phyloP scores from a whole-genome alignment of 495 filamentous ascomycete species.

The Amniculicola lignicola region DNA sequence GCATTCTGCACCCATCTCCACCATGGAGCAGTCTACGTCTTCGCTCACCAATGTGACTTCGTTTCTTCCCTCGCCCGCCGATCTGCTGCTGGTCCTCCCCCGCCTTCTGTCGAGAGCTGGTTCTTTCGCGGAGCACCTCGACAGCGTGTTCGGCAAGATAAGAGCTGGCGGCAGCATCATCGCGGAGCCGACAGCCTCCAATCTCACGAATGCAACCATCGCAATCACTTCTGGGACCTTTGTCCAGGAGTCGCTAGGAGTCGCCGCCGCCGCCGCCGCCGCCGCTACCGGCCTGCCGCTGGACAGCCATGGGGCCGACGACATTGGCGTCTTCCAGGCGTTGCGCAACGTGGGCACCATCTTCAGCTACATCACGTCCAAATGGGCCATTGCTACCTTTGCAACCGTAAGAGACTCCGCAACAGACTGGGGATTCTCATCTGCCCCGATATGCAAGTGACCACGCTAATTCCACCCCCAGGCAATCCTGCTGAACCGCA shows the following conservation, averaged over 20 bases:
- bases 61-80: constrained; percentile 38
- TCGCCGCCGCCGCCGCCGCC: constrained; percentile 33
- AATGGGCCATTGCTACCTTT: constrained; percentile 87
- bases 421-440: not conserved
- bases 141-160: constrained; percentile 51
- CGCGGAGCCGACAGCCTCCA: constrained; percentile 50
- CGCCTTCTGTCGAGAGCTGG: constrained; percentile 62
- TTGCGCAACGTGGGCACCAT: constrained; percentile 72
- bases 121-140: constrained; percentile 58
- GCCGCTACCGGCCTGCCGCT: no score
- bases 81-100: constrained; percentile 59
- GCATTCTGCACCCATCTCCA: no score
- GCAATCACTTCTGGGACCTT: constrained; percentile 35
- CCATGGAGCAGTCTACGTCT: constrained; percentile 16
- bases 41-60: constrained; percentile 25
- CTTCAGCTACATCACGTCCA: constrained; percentile 87
- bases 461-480: constrained; percentile 33
- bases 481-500: constrained; percentile 85
- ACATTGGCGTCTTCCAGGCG: constrained; percentile 39
- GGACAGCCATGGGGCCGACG: constrained; percentile 23
- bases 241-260: constrained; percentile 41
- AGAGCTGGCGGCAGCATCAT: constrained; percentile 58
- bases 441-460: no score
- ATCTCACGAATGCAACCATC: constrained; percentile 38
- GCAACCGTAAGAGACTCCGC: constrained; percentile 55